phyloP scores from a whole-genome alignment of 1,284 basidiomycete genomes.

The Cryptococcus amylolentus region DNA sequence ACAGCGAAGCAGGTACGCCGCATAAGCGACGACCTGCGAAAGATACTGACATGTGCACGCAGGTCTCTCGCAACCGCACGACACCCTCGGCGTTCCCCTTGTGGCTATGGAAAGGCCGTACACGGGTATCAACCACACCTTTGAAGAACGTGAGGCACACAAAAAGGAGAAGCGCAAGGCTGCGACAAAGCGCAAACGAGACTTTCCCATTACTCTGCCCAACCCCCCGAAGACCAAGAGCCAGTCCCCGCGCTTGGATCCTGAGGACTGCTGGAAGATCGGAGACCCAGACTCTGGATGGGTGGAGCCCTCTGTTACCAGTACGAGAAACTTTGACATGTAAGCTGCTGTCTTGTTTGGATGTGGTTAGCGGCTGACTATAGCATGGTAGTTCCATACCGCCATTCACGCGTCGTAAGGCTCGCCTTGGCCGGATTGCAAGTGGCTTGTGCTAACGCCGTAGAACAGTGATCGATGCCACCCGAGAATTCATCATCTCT shows the following conservation, averaged over 20 bases:
- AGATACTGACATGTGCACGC: background rate
- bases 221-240: background rate
- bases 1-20: no score
- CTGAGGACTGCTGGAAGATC: conserved; percentile 32
- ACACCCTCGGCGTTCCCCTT: background rate
- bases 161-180: conserved; percentile 2
- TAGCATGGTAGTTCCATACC: conserved; percentile 18
- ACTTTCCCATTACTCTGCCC: background rate
- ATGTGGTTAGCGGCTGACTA: background rate
- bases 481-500: conserved; percentile 31
- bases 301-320: conserved; percentile 29
- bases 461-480: conserved; percentile 29
- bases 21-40: no score
- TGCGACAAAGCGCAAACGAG: conserved; percentile 1
- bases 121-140: conserved; percentile 1
- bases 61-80: background rate
- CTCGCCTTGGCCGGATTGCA: no score
- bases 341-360: background rate
- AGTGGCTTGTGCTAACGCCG: background rate
- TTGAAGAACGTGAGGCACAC: conserved; percentile 7
- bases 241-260: conserved; percentile 4
- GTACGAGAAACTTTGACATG: conserved; percentile 26
- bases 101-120: conserved; percentile 6
- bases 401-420: conserved; percentile 36
- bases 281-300: conserved; percentile 20